Evolutionary conservation across 108 stramenopile species (phyloP).

Genomic region (Nitzschia sp.): DNA sequence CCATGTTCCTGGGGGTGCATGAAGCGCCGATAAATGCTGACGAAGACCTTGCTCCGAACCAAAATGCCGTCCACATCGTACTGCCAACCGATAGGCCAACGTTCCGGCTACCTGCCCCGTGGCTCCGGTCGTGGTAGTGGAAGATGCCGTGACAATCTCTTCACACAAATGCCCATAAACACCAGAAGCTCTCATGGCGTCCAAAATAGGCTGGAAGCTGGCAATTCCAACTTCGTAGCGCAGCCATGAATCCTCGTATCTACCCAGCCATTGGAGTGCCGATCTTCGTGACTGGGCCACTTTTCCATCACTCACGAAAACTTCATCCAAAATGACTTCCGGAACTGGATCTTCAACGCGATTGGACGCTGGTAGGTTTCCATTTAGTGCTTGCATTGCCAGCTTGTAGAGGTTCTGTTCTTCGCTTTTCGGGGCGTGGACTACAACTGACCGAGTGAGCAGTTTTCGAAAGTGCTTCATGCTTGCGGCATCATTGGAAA

Average conservation of each 20-base stretch:
- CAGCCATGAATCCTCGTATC: slow-evolving; percentile 46
- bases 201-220: slow-evolving; percentile 58
- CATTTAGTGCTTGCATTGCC: slow-evolving; percentile 59
- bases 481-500: slow-evolving; percentile 61
- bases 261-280: slow-evolving; percentile 66
- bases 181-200: slow-evolving; percentile 51
- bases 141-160: slow-evolving; percentile 79
- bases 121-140: slow-evolving; percentile 68
- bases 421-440: slow-evolving; percentile 42
- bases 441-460: slow-evolving; percentile 70
- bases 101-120: slow-evolving; percentile 70
- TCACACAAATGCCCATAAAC: slow-evolving; percentile 74
- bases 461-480: slow-evolving; percentile 74
- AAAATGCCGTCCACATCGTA: slow-evolving; percentile 78
- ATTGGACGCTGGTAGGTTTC: slow-evolving; percentile 36
- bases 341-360: slow-evolving; percentile 33
- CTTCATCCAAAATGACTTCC: slow-evolving; percentile 47
- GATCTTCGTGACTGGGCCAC: slow-evolving; percentile 56
- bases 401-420: slow-evolving; percentile 40
- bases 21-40: slow-evolving; percentile 73
- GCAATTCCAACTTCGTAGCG: slow-evolving; percentile 69
- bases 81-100: slow-evolving; percentile 66
- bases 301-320: slow-evolving; percentile 52
- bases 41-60: slow-evolving; percentile 78
- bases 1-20: slow-evolving; percentile 90